Evolutionary conservation across 768 basidiomycete genomes (phyloP).

Genomic region (Pisolithus orientalis): DNA sequence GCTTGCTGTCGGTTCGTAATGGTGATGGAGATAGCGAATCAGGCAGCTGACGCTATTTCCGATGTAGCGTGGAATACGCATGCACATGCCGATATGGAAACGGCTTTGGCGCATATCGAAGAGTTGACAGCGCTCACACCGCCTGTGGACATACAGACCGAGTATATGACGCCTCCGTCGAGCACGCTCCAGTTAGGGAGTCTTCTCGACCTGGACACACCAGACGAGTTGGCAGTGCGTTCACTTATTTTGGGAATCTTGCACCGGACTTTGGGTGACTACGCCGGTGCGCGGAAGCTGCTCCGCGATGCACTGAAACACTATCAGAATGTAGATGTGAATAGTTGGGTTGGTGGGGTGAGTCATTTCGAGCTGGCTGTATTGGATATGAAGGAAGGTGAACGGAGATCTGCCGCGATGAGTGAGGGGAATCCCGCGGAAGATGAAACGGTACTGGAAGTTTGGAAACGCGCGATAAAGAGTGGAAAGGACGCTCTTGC

Average conservation of each 20-base stretch:
- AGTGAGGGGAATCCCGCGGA: too few species aligned
- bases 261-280: conserved; percentile 51
- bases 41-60: conserved; percentile 32
- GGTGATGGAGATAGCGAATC: conserved; percentile 35
- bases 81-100: conserved; percentile 45
- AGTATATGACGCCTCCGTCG: too few species aligned
- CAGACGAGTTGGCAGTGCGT: conserved; percentile 66
- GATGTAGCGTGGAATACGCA: conserved; percentile 73
- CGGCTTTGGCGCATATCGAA: conserved; percentile 56
- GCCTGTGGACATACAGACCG: conserved; percentile 22
- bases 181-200: too few species aligned
- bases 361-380: conserved; percentile 68
- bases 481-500: conserved; percentile 47
- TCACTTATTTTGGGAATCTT: conserved; percentile 62
- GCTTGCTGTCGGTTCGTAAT: too few species aligned
- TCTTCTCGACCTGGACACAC: conserved; percentile 48
- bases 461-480: conserved; percentile 47
- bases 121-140: conserved; percentile 48
- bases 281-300: conserved; percentile 38
- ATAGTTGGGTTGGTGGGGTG: conserved; percentile 64
- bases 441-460: conserved; percentile 4
- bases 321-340: conserved; percentile 37
- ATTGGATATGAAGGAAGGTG: conserved; percentile 44
- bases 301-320: conserved; percentile 45
- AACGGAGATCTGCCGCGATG: too few species aligned